Evolutionary conservation across 2,329 filamentous ascomycete species (phyloP).

Genomic region (Pseudocercospora fijiensis): DNA sequence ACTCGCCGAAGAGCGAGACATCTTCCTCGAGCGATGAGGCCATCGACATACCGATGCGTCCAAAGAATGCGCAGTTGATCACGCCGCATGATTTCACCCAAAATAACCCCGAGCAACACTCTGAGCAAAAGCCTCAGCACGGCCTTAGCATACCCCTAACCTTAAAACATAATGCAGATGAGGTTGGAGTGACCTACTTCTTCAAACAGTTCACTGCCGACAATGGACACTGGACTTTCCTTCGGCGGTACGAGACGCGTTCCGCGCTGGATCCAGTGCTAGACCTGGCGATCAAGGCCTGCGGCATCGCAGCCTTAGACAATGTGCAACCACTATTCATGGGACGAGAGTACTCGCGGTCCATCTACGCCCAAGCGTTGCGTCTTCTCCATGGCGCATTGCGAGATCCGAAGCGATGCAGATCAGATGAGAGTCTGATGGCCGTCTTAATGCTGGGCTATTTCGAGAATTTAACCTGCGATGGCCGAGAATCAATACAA

Average conservation of each 20-base stretch:
- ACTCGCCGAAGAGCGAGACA: conserved; percentile 24
- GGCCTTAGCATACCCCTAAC: conserved; percentile 10
- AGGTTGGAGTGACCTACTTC: conserved; percentile 35
- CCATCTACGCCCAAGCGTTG: conserved; percentile 35
- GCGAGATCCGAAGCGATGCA: conserved; percentile 33
- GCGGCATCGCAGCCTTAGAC: conserved; percentile 35
- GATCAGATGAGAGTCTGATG: conserved; percentile 38
- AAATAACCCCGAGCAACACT: neutral
- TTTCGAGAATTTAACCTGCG: conserved; percentile 40
- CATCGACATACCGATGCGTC: conserved; percentile 27
- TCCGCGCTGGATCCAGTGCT: conserved; percentile 30
- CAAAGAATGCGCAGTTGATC: neutral
- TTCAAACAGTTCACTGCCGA: conserved; percentile 34
- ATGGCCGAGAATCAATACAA: conserved; percentile 33
- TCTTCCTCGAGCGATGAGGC: conserved; percentile 32
- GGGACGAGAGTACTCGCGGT: conserved; percentile 30
- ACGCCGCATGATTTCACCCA: neutral
- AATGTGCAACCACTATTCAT: conserved; percentile 29
- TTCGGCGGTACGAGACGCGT: conserved; percentile 18
- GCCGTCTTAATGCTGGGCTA: conserved; percentile 41
- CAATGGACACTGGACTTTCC: conserved; percentile 33
- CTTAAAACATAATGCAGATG: conserved; percentile 26
- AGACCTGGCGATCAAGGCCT: conserved; percentile 34
- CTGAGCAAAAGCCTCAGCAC: neutral
- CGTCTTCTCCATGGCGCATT: conserved; percentile 38